These are phyloP conservation scores for Picochlorum costavermella DNA, from an alignment of 139 green algal genomes.

Conservation along the genomic window DNA sequence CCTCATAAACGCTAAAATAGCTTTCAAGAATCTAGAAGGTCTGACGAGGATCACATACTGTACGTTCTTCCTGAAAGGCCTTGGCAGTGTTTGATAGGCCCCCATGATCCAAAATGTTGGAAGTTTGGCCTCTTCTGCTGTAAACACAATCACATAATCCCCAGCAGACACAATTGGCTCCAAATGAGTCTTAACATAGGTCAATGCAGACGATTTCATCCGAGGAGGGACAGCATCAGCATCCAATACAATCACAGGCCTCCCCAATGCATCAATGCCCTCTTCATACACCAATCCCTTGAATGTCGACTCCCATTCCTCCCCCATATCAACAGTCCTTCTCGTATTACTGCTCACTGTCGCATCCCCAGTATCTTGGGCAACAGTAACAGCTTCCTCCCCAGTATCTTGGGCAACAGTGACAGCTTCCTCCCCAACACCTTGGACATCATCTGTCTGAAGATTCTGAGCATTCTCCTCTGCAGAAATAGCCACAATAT, in stretches of 20 bases:
- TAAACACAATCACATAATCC: constrained; percentile 41
- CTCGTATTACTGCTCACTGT: neutral
- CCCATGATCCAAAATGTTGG: constrained; percentile 55
- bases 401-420: neutral
- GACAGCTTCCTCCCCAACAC: neutral
- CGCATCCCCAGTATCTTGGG: neutral
- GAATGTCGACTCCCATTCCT: constrained; percentile 26
- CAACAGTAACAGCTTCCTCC: neutral
- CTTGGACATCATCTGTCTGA: too few species aligned
- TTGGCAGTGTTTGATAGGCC: constrained; percentile 49
- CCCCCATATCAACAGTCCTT: neutral
- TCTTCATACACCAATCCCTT: constrained; percentile 55
- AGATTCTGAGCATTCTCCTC: too few species aligned
- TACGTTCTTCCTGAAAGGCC: constrained; percentile 71
- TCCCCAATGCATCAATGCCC: constrained; percentile 52
- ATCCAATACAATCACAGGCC: constrained; percentile 69
- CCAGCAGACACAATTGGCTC: constrained; percentile 52
- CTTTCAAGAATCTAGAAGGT: constrained; percentile 44
- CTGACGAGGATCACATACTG: constrained; percentile 64
- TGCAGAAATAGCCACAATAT: too few species aligned
- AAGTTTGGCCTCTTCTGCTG: constrained; percentile 27
- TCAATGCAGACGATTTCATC: constrained; percentile 24
- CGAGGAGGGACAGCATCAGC: constrained; percentile 45
- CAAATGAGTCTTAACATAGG: constrained; percentile 34
- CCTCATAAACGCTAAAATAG: constrained; percentile 47